A percentile compares a stretch with the other conserved stretches of the same genome.
Evolutionary conservation across 345 rosid genomes (phyloP).

Genomic region (Geranium brycei): DNA sequence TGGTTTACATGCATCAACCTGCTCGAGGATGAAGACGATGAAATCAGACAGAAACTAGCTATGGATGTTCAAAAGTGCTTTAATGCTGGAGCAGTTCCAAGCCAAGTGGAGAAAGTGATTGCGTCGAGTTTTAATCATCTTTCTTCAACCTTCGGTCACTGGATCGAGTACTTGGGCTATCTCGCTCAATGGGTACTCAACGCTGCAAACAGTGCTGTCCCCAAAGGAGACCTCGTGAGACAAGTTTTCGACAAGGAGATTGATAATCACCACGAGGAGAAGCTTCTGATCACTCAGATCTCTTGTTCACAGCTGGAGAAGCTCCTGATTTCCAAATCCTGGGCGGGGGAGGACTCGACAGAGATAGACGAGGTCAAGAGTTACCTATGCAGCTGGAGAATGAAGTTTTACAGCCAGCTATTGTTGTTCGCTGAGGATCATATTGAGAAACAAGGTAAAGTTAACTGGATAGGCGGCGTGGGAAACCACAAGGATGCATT

Average conservation of each 20-base stretch:
- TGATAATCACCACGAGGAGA: conserved; percentile 90
- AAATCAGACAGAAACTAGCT: conserved; percentile 57
- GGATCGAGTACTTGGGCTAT: conserved; percentile 54
- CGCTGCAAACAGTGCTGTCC: conserved; percentile 32
- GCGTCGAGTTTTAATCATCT: conserved; percentile 58
- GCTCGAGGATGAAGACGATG: conserved; percentile 91
- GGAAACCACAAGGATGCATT: conserved; percentile 92
- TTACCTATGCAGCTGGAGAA: conserved; percentile 48
- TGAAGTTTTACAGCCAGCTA: conserved; percentile 40
- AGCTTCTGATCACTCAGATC: conserved; percentile 61
- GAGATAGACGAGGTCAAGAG: conserved; percentile 14
- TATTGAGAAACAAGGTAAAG: conserved; percentile 22
- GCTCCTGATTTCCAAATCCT: conserved; percentile 22
- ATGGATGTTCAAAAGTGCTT: conserved; percentile 52
- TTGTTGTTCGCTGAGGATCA: conserved; percentile 39
- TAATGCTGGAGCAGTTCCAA: conserved; percentile 32
- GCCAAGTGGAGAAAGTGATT: conserved; percentile 81
- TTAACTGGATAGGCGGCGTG: conserved; percentile 62
- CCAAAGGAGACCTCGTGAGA: conserved; percentile 58
- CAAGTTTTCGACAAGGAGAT: conserved; percentile 90
- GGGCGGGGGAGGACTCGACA: conserved; percentile 9
- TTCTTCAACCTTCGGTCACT: conserved; percentile 58
- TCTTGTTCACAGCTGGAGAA: conserved; percentile 67
- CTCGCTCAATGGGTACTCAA: conserved; percentile 49
- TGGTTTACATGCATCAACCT: conserved; percentile 75